These are phyloP conservation scores for Eimeria tenella DNA, from an alignment of 169 alveolate genomes.

Conservation along the genomic window DNA sequence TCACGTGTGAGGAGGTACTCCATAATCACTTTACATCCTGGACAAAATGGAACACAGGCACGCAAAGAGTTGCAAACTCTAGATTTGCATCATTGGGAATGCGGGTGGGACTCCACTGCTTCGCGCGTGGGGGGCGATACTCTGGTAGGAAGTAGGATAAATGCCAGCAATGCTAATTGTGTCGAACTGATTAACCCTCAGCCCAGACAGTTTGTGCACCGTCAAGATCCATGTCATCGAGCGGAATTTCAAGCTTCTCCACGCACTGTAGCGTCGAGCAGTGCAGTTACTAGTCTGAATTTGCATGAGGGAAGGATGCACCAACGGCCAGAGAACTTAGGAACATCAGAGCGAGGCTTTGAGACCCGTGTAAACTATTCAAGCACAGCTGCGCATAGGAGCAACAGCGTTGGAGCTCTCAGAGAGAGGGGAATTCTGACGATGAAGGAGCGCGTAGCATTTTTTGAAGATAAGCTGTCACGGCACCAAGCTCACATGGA, in stretches of 20 bases:
- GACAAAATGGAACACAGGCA: slow-evolving; percentile 1
- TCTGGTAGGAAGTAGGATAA: neutral
- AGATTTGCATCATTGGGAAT: neutral
- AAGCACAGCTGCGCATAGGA: slow-evolving; percentile 22
- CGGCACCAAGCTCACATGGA: slow-evolving; percentile 72
- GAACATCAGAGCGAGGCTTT: neutral
- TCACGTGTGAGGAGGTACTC: slow-evolving; percentile 28
- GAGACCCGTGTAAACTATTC: neutral
- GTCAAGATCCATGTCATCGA: slow-evolving; percentile 48
- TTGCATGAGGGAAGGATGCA: neutral
- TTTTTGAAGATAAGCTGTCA: slow-evolving; percentile 37
- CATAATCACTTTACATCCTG: slow-evolving; percentile 58
- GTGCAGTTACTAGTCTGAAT: neutral
- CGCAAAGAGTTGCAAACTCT: slow-evolving; percentile 15
- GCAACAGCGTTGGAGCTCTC: slow-evolving; percentile 59
- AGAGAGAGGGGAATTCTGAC: slow-evolving; percentile 24
- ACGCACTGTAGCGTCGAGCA: neutral
- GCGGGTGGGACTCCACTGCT: neutral
- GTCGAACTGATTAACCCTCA: neutral
- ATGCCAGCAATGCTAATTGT: neutral
- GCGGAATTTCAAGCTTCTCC: slow-evolving; percentile 37
- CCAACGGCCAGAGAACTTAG: neutral
- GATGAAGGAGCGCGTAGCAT: slow-evolving; percentile 70
- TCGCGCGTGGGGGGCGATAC: neutral
- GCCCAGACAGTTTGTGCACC: neutral